Conservation (phyloP, 139 green algal species). For the Penium margaritaceum region DNA sequence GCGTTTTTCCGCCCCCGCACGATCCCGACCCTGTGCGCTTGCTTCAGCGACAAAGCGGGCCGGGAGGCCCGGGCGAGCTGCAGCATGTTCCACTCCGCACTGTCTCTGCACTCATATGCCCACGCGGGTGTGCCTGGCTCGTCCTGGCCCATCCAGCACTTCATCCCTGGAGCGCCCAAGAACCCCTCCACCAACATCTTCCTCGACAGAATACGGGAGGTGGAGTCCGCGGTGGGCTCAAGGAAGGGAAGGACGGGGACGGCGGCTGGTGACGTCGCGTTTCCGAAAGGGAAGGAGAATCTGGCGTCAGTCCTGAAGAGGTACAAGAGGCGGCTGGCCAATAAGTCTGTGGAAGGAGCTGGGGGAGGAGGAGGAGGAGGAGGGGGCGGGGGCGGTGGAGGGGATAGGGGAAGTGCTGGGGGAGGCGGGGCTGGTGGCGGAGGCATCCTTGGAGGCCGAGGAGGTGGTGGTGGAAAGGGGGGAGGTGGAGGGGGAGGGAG, state of each 20-base stretch:
- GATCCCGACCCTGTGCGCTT: constrained; percentile 6
- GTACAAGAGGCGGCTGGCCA: constrained; percentile 51
- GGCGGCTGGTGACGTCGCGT: constrained; percentile 50
- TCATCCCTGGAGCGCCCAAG: neutral
- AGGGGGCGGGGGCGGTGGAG: neutral
- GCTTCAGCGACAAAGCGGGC: constrained; percentile 17
- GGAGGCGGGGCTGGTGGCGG: too few relatives aligned
- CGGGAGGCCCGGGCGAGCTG: neutral
- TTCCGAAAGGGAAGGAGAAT: constrained; percentile 66
- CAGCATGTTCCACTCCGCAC: neutral
- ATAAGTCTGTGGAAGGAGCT: neutral
- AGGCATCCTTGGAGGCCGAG: too few relatives aligned
- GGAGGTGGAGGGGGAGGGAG: too few relatives aligned
- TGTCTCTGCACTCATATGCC: neutral
- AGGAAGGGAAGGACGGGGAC: constrained; percentile 47
- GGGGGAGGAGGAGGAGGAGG: constrained; percentile 4
- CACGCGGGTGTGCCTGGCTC: neutral
- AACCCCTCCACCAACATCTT: constrained; percentile 1
- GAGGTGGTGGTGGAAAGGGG: too few relatives aligned
- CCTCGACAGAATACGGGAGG: constrained; percentile 41
- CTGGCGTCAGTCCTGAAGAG: constrained; percentile 57
- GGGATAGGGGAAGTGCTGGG: neutral
- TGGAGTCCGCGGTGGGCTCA: constrained; percentile 38
- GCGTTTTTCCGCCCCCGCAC: constrained; percentile 19
- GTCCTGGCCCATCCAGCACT: neutral